phyloP scores from a whole-genome alignment of 352 stramenopile genomes.

The Thalassiosira livingstoniorum region DNA sequence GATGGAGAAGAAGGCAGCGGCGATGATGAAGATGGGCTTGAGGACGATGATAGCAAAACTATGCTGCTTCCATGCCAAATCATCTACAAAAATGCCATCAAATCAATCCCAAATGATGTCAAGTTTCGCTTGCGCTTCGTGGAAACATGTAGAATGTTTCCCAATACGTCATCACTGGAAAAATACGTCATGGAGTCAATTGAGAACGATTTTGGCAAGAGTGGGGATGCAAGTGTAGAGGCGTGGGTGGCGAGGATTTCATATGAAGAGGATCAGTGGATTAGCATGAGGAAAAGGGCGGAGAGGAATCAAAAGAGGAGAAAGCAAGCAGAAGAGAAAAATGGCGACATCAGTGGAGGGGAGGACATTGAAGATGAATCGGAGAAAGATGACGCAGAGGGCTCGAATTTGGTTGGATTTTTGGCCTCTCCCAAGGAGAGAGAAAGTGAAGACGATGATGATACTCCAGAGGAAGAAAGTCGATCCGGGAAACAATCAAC shows the following conservation, averaged over 20 bases:
- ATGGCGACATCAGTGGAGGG: constrained; percentile 10
- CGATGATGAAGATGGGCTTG: not conserved
- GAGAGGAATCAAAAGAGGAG: constrained; percentile 13
- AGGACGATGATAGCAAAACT: constrained; percentile 35
- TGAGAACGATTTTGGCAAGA: constrained; percentile 63
- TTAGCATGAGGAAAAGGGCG: constrained; percentile 29
- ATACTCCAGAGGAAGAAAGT: constrained; percentile 25
- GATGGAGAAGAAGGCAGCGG: not conserved
- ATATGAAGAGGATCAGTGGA: constrained; percentile 60
- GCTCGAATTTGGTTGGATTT: no score
- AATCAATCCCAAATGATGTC: constrained; percentile 67
- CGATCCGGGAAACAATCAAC: constrained; percentile 23
- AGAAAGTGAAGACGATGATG: constrained; percentile 29
- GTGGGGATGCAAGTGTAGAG: constrained; percentile 67
- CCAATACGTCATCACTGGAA: constrained; percentile 66
- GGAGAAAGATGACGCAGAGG: no score
- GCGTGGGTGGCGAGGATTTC: constrained; percentile 78
- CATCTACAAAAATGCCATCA: constrained; percentile 80
- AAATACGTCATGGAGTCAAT: constrained; percentile 69
- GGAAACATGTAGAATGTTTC: constrained; percentile 76
- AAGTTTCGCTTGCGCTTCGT: constrained; percentile 76
- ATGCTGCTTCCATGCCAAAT: constrained; percentile 61
- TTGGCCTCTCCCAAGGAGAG: constrained; percentile 19
- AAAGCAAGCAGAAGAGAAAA: constrained; percentile 14
- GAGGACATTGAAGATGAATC: constrained; percentile 2